These are phyloP conservation scores for Phaeotremella fagi DNA, from an alignment of 768 basidiomycete species.

Conservation along the genomic window DNA sequence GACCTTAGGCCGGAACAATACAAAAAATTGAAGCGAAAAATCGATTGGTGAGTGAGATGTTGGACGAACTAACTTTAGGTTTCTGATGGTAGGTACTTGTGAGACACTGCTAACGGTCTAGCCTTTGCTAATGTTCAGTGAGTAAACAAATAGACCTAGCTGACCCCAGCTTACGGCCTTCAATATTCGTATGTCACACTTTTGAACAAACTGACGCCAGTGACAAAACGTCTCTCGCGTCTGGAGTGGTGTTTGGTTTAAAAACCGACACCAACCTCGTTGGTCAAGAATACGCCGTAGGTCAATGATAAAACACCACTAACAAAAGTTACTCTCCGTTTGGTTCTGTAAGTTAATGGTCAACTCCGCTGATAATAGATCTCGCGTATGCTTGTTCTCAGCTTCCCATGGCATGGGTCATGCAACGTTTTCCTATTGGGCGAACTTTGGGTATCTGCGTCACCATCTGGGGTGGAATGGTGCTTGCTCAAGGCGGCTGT, in stretches of 20 bases:
- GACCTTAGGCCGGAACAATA: not conserved
- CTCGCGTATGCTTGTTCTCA: constrained; percentile 8
- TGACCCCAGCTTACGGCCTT: not conserved
- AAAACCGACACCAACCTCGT: constrained; percentile 13
- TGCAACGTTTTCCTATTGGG: constrained; percentile 16
- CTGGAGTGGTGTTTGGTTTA: constrained; percentile 14
- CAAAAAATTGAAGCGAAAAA: not conserved
- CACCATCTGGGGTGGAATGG: constrained; percentile 14
- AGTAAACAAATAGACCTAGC: too few species aligned
- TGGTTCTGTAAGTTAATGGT: constrained; percentile 15
- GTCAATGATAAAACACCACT: too few species aligned
- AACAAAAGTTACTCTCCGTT: constrained; percentile 3
- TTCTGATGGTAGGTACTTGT: too few species aligned
- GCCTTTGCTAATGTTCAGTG: not conserved
- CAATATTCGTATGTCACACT: too few species aligned
- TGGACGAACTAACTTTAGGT: too few species aligned
- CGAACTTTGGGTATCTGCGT: not conserved
- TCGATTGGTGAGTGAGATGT: too few species aligned
- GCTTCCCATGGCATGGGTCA: constrained; percentile 8
- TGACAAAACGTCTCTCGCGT: not conserved
- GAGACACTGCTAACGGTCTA: not conserved
- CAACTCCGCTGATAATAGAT: not conserved
- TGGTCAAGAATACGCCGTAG: constrained; percentile 13
- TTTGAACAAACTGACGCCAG: too few species aligned
- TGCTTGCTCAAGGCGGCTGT: constrained; percentile 8